A percentile compares a stretch with the other conserved stretches of the same genome.
Conservation (phyloP, 768 basidiomycete genomes). For the Tylopilus plumbeoviolaceoides region DNA sequence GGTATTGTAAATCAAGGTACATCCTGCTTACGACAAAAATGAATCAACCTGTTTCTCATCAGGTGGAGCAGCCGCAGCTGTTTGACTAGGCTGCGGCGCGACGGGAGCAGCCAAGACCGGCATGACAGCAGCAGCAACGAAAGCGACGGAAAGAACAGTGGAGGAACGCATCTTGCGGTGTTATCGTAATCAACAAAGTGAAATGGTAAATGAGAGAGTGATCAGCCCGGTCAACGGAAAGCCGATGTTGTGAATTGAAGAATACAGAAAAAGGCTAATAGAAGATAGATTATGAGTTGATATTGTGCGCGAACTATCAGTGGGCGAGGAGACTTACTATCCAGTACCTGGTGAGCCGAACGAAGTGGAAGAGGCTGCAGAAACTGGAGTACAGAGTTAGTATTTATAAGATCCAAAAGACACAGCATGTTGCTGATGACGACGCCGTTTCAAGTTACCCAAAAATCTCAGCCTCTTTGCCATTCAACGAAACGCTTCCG, state of each 20-base stretch:
- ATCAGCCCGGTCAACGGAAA: not conserved
- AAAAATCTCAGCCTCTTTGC: too few relatives aligned
- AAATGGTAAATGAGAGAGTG: not conserved
- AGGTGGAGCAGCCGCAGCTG: too few relatives aligned
- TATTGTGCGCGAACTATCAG: not conserved
- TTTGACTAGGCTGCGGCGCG: not conserved
- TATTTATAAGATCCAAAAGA: not conserved
- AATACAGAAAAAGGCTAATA: not conserved
- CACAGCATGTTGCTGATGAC: not conserved
- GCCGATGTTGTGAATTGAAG: not conserved
- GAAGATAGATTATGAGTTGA: not conserved
- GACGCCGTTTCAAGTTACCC: too few relatives aligned
- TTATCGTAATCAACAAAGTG: not conserved
- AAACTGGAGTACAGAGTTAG: not conserved
- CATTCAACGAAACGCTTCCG: too few relatives aligned
- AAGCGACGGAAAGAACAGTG: not conserved
- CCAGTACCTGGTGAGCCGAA: not conserved
- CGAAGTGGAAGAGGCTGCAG: not conserved
- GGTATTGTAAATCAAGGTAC: too few relatives aligned
- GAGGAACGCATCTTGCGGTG: not conserved
- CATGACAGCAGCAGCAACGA: not conserved
- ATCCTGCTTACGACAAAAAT: too few relatives aligned
- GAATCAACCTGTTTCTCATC: too few relatives aligned
- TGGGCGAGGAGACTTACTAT: not conserved
- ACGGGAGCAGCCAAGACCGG: not conserved